These are phyloP conservation scores for California macrophylla DNA, from an alignment of 441 rosid species.

Conservation along the genomic window DNA sequence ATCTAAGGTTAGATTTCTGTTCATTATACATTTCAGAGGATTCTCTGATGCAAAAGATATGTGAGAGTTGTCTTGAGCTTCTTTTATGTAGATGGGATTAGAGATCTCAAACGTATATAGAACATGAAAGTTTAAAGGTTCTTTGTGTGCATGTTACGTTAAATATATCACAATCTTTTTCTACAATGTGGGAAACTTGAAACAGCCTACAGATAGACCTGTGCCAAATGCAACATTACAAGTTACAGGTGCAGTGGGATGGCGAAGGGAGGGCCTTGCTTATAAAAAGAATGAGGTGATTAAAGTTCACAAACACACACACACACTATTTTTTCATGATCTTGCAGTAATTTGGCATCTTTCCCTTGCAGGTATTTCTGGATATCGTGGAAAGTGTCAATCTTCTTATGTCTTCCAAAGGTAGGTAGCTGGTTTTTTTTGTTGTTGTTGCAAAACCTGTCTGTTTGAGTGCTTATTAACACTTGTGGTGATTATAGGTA, in stretches of 20 bases:
- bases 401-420: background rate
- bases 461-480: slow-evolving; percentile 1
- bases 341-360: background rate
- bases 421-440: background rate
- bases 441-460: background rate
- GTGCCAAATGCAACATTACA: slow-evolving; percentile 97
- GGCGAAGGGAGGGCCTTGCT: slow-evolving; percentile 96
- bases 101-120: background rate
- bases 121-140: slow-evolving; percentile 1
- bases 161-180: slow-evolving; percentile 10
- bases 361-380: background rate
- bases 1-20: slow-evolving; percentile 49
- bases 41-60: background rate
- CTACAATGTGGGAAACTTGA: background rate
- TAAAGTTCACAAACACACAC: background rate
- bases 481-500: slow-evolving; percentile 44
- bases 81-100: background rate
- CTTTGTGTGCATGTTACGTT: slow-evolving; percentile 5
- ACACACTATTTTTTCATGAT: background rate
- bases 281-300: slow-evolving; percentile 91
- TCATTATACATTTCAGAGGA: background rate
- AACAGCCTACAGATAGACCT: slow-evolving; percentile 75
- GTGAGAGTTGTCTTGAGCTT: background rate
- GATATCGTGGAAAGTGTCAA: slow-evolving; percentile 1
- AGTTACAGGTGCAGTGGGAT: slow-evolving; percentile 99